phyloP scores from a whole-genome alignment of 176 grass and related monocot genomes.

The Lolium perenne region DNA sequence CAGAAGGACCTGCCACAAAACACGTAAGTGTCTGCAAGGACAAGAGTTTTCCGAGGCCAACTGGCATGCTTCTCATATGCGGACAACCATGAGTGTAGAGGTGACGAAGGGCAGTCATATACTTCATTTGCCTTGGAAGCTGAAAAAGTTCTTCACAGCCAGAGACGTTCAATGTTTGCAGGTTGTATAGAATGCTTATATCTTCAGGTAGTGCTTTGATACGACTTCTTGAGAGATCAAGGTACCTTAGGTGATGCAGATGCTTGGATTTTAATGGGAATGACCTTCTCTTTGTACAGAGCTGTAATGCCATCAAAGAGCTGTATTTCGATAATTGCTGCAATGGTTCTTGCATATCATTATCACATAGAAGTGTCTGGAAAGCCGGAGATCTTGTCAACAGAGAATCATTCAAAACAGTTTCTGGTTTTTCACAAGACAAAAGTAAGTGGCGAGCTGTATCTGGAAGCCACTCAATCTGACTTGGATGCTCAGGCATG shows the following conservation, averaged over 20 bases:
- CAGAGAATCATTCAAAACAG: not conserved
- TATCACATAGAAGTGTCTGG: not conserved
- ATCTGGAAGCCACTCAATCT: not conserved
- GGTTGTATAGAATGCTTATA: not conserved
- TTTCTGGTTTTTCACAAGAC: not conserved
- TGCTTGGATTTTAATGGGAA: not conserved
- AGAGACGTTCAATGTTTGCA: not conserved
- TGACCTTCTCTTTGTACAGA: rapidly evolving
- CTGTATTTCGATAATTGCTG: not conserved
- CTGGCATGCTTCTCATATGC: not conserved
- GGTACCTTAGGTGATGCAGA: constrained; percentile 7
- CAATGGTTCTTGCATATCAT: rapidly evolving
- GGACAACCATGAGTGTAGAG: not conserved
- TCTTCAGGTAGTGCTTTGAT: not conserved
- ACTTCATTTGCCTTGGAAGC: constrained; percentile 37
- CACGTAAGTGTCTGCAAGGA: constrained; percentile 18
- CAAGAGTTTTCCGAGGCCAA: not conserved
- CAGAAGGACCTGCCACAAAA: not conserved
- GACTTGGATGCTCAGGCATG: not conserved
- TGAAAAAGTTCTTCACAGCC: not conserved
- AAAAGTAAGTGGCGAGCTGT: constrained; percentile 18
- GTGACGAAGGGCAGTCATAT: constrained; percentile 7
- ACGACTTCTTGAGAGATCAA: not conserved
- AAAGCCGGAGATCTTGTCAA: not conserved
- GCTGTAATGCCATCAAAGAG: not conserved